Base-by-base conservation (phyloP, 306 rosid species). In the Citrullus colocynthis region DNA sequence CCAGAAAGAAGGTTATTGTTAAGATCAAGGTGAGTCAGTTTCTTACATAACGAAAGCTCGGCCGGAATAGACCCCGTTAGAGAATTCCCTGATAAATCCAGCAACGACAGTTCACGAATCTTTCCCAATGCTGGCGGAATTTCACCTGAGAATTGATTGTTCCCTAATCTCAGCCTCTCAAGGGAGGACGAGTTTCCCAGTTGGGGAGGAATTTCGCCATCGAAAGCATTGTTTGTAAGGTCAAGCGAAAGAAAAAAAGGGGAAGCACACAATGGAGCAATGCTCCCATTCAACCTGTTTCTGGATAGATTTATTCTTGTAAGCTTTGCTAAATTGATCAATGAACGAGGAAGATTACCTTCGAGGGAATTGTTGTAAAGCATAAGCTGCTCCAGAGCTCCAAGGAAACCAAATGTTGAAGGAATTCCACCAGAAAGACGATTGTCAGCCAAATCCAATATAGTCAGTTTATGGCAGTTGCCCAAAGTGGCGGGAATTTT, bases 301-400 rank as follows among this genome's bases (percentile, higher is more conserved):
- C 71, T 78, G 5, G 97, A 95, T 32, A 95, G 87, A 82, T 95
- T 95, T 81, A 95, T 88, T 80, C 99, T 82, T 57, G 96, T 90
- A 88, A 92, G 85, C 69, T 95, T 95, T 64, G 82, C 78, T 75
- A 89, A 62, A 75, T 82, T 70, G 82, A 81, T 81, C 77, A 95
- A 83, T 51, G 87, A 82, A 78, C 62, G 84, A 83, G 99, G 97
- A 56, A 92, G 93, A 82, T 80, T 85, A 86, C 99, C 99, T 91
- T 90, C 92, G 55, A 95, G 97, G 11, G 99, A 88, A 52, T 95
- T 95, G 89, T 95, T 95, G 87, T 95, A 95, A 10, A 95, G 89
- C 99, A 95, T 90, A 75, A 95, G 83, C 86, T 86, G 85, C 80
- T 92, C 86, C 83, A 95, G 66, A 20, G 86, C 83, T 67, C 32